Evolutionary conservation across 768 basidiomycete species (phyloP).

Genomic region (Leucocoprinus sp.): DNA sequence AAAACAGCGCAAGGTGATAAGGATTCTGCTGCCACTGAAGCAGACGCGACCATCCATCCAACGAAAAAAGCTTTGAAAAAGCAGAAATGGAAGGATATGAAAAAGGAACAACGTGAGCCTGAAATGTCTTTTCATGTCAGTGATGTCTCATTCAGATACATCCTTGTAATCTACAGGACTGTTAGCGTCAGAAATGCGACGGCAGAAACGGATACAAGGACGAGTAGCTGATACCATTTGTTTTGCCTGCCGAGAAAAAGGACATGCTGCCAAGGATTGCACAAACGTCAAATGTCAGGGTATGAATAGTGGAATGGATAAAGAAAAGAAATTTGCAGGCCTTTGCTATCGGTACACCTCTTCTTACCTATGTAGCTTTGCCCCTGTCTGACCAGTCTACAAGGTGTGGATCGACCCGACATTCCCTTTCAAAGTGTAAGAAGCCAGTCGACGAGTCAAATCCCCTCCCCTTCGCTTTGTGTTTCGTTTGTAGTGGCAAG

Average conservation of each 20-base stretch:
- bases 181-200: conserved; percentile 43
- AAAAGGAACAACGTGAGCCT: conserved; percentile 22
- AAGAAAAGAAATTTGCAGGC: conserved; percentile 29
- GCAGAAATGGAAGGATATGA: conserved; percentile 25
- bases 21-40: conserved; percentile 12
- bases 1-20: conserved; percentile 3
- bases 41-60: not conserved
- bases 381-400: not conserved
- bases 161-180: not conserved
- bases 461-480: conserved; percentile 81
- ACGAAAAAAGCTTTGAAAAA: conserved; percentile 15
- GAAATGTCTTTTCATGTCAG: conserved; percentile 17
- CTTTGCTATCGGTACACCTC: conserved; percentile 60
- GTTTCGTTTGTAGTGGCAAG: conserved; percentile 79
- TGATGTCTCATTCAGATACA: not conserved
- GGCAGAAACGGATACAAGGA: conserved; percentile 55
- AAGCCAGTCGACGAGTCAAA: conserved; percentile 51
- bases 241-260: conserved; percentile 79
- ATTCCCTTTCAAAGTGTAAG: conserved; percentile 73
- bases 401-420: conserved; percentile 80
- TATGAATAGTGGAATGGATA: conserved; percentile 11
- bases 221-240: conserved; percentile 57
- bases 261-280: conserved; percentile 81
- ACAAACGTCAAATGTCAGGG: conserved; percentile 32
- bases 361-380: not conserved